phyloP scores from a whole-genome alignment of 1,284 basidiomycete species.

The Microbotryum violaceum region DNA sequence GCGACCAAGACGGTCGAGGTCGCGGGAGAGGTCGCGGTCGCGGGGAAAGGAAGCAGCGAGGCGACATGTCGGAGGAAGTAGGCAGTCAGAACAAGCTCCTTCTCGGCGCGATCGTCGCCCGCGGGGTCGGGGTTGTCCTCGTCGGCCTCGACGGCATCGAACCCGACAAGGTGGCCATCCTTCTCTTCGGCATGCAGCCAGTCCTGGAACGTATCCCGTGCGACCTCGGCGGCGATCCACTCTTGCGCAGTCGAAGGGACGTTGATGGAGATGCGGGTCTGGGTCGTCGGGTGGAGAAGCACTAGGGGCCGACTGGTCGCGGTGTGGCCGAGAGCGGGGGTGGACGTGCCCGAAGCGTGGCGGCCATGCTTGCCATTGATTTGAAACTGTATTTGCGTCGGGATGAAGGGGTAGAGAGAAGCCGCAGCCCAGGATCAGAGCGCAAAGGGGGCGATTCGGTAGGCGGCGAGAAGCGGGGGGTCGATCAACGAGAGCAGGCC shows the following conservation, averaged over 20 bases:
- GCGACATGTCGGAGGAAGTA: slow-evolving; percentile 41
- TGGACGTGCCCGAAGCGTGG: neutral
- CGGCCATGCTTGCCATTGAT: too few species aligned
- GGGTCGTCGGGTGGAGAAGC: slow-evolving; percentile 22
- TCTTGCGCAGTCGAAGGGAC: slow-evolving; percentile 25
- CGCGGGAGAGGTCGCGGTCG: slow-evolving; percentile 30
- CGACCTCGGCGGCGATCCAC: slow-evolving; percentile 32
- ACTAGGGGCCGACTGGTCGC: slow-evolving; percentile 29
- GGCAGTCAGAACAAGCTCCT: slow-evolving; percentile 36
- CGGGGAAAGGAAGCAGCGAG: slow-evolving; percentile 27
- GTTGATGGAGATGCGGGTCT: slow-evolving; percentile 26
- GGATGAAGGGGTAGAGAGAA: too few species aligned
- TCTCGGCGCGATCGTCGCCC: slow-evolving; percentile 19
- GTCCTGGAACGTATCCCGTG: slow-evolving; percentile 34
- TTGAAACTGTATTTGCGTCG: too few species aligned
- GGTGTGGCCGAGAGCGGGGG: slow-evolving; percentile 14
- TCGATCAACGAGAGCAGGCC: too few species aligned
- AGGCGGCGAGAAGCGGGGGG: too few species aligned
- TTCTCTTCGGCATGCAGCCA: slow-evolving; percentile 29
- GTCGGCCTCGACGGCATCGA: slow-evolving; percentile 34
- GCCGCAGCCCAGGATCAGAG: too few species aligned
- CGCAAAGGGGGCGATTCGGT: too few species aligned
- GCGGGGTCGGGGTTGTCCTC: slow-evolving; percentile 27
- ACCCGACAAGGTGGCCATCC: slow-evolving; percentile 28
- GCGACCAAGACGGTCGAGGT: slow-evolving; percentile 31